A percentile compares a stretch with the other conserved stretches of the same genome.
Evolutionary conservation across 2,329 filamentous ascomycete genomes (phyloP).

Genomic region (Aspergillus fumigatus): DNA sequence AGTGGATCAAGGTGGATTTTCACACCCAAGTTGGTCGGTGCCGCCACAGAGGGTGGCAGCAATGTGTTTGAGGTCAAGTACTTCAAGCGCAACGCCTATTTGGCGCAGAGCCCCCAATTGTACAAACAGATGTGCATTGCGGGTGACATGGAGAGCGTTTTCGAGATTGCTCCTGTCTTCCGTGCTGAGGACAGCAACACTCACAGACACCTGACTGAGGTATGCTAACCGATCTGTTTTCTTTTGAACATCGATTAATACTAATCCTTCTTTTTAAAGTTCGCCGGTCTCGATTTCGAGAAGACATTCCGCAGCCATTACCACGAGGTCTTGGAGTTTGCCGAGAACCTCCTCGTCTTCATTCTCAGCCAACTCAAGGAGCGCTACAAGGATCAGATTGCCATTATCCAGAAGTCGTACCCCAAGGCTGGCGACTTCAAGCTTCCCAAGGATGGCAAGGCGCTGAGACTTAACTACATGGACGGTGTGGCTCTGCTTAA

Average conservation of each 20-base stretch:
- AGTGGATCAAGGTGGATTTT: conserved; percentile 79
- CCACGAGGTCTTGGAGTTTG: conserved; percentile 48
- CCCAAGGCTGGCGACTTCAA: conserved; percentile 49
- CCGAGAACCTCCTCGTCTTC: conserved; percentile 47
- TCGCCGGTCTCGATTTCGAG: conserved; percentile 50
- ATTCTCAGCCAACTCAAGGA: conserved; percentile 44
- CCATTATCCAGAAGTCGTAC: conserved; percentile 45
- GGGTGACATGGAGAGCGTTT: conserved; percentile 58
- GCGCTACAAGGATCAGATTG: conserved; percentile 43
- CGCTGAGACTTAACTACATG: conserved; percentile 47
- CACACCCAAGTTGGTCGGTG: conserved; percentile 81
- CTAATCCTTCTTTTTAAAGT: no score
- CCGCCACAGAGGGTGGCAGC: conserved; percentile 85
- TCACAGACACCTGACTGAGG: conserved; percentile 61
- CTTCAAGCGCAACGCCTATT: conserved; percentile 74
- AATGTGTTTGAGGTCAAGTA: conserved; percentile 90
- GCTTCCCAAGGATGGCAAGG: conserved; percentile 46
- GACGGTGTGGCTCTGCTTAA: conserved; percentile 46
- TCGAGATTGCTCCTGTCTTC: conserved; percentile 63
- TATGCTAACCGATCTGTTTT: conserved; percentile 18
- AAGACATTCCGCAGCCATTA: conserved; percentile 48
- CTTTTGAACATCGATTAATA: not conserved
- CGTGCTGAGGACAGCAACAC: conserved; percentile 66
- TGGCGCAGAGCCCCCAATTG: conserved; percentile 62
- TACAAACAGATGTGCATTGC: conserved; percentile 67